Percentiles rank a stretch among this genome's conserved stretches.
Conservation (phyloP, 2,329 filamentous ascomycete species). For the Mycosphaerella arachidis region DNA sequence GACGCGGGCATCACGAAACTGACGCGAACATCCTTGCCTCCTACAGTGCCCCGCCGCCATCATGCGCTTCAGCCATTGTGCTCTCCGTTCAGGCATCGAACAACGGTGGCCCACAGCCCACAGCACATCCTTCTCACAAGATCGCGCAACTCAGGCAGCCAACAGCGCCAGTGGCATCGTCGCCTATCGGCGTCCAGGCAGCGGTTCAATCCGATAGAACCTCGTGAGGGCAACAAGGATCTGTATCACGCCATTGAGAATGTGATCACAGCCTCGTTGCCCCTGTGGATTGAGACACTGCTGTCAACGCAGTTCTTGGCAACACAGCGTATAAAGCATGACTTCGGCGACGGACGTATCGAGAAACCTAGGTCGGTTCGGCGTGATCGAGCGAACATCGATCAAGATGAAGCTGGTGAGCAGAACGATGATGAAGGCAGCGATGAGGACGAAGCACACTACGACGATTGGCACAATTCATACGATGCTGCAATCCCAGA, state of each 20-base stretch:
- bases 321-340: not conserved
- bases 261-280: constrained; percentile 21
- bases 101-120: no score
- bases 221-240: constrained; percentile 13
- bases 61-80: no score
- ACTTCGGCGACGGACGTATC: not conserved
- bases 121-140: no score
- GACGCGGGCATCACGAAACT: no score
- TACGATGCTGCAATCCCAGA: not conserved
- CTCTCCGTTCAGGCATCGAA: no score
- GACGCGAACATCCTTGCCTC: no score
- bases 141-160: not conserved
- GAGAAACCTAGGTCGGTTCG: not conserved
- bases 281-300: constrained; percentile 22
- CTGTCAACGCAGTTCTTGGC: not conserved
- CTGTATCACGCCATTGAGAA: constrained; percentile 25
- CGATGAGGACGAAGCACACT: not conserved
- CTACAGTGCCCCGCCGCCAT: no score
- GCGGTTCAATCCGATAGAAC: not conserved
- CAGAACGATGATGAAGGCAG: not conserved
- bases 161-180: not conserved
- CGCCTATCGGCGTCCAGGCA: not conserved
- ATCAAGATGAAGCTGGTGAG: not conserved
- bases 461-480: not conserved
- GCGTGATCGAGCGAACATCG: not conserved